These are phyloP conservation scores for Ophioceras dolichostomum DNA, from an alignment of 2,329 filamentous ascomycete genomes.

Conservation along the genomic window DNA sequence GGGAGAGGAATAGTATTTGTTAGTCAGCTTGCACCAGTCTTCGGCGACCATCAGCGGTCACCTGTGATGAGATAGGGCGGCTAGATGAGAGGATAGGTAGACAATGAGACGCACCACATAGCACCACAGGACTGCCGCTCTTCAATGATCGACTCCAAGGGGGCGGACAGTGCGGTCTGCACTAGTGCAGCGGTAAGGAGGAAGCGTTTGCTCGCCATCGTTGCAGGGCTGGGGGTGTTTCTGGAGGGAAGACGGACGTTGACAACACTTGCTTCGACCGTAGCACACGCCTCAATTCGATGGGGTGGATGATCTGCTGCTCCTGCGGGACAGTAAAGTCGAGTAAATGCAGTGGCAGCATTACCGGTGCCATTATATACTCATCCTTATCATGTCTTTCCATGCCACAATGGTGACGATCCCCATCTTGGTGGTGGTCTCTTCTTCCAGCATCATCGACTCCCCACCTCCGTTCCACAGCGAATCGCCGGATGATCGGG, in stretches of 20 bases:
- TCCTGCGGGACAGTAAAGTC: background rate
- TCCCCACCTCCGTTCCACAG: no score
- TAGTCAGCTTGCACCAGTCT: background rate
- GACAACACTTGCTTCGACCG: no score
- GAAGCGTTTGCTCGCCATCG: constrained; percentile 1
- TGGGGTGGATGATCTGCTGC: background rate
- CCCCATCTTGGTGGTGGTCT: no score
- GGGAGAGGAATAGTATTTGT: background rate
- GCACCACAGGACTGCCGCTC: constrained; percentile 1
- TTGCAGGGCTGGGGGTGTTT: background rate
- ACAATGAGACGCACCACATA: background rate
- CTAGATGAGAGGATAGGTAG: background rate
- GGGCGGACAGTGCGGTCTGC: constrained; percentile 2
- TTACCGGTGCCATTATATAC: no score
- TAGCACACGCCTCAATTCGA: background rate
- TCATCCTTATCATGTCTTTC: no score
- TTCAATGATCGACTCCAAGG: background rate
- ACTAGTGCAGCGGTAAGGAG: constrained; percentile 3
- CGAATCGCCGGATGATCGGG: background rate
- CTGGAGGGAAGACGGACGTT: background rate
- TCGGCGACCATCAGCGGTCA: no score
- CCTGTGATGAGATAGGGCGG: background rate
- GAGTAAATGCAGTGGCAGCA: no score
- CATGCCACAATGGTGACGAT: no score
- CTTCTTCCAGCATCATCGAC: no score